Evolutionary conservation across 306 rosid genomes (phyloP).

Genomic region (Acacia crassicarpa): DNA sequence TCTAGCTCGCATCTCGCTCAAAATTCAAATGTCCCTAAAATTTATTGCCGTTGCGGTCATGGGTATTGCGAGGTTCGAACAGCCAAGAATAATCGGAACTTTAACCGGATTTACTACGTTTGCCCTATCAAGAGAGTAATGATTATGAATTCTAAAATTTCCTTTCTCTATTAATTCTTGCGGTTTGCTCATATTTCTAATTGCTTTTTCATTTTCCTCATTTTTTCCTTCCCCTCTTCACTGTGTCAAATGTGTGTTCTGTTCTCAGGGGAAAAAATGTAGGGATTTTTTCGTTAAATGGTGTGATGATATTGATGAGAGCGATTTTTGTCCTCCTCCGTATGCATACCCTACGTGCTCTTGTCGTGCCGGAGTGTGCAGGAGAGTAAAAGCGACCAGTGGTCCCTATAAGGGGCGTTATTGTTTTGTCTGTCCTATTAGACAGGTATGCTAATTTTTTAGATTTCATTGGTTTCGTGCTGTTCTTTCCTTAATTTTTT

Average conservation of each 20-base stretch:
- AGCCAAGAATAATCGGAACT: not conserved
- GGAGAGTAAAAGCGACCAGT: not conserved
- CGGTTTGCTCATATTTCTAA: not conserved
- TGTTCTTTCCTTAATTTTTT: not conserved
- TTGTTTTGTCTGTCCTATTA: slow-evolving; percentile 36
- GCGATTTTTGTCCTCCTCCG: slow-evolving; percentile 27
- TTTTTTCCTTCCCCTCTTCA: not conserved
- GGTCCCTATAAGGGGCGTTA: not conserved
- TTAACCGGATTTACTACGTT: slow-evolving; percentile 19
- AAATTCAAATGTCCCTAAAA: not conserved
- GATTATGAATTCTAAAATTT: not conserved
- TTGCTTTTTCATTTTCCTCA: not conserved
- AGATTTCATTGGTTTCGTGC: not conserved
- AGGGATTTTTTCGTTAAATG: not conserved
- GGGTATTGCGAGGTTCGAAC: slow-evolving; percentile 29
- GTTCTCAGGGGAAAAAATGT: slow-evolving; percentile 34
- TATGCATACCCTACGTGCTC: slow-evolving; percentile 35
- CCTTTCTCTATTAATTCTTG: not conserved
- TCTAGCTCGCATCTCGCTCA: not conserved
- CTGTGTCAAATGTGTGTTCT: not conserved
- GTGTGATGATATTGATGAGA: slow-evolving; percentile 29
- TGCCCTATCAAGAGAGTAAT: slow-evolving; percentile 52
- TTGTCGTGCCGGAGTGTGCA: slow-evolving; percentile 46
- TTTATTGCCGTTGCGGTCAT: slow-evolving; percentile 40
- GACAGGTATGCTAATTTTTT: slow-evolving; percentile 11